phyloP scores from a whole-genome alignment of 306 rosid genomes.

The Dryas drummondii region DNA sequence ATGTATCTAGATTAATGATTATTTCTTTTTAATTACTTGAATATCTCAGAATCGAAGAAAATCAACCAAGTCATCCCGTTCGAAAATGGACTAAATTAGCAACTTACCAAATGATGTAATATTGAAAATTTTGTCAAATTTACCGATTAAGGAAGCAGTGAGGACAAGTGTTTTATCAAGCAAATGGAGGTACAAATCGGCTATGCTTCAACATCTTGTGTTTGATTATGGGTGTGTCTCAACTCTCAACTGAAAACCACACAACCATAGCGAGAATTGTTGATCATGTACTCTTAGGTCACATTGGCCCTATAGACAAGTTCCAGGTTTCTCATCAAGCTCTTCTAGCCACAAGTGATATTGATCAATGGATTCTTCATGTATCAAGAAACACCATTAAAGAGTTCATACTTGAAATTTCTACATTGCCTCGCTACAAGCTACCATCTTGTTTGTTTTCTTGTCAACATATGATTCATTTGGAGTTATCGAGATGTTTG shows the following conservation, averaged over 20 bases:
- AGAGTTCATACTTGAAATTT: conserved; percentile 53
- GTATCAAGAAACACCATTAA: conserved; percentile 40
- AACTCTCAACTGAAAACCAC: conserved; percentile 30
- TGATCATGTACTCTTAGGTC: conserved; percentile 65
- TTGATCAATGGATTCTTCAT: conserved; percentile 52
- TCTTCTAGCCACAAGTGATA: conserved; percentile 35
- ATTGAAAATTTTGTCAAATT: conserved; percentile 43
- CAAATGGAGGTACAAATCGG: conserved; percentile 65
- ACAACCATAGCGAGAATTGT: conserved; percentile 33
- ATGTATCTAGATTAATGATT: too few species aligned
- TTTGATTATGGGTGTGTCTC: conserved; percentile 38
- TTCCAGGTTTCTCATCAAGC: conserved; percentile 52
- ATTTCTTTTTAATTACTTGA: too few species aligned
- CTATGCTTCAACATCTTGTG: conserved; percentile 43
- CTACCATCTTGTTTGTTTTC: conserved; percentile 46
- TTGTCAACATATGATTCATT: conserved; percentile 46
- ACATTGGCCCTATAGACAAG: conserved; percentile 43
- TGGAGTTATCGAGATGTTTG: conserved; percentile 52
- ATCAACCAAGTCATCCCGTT: too few species aligned
- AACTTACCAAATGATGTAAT: conserved; percentile 45
- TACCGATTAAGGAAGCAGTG: conserved; percentile 54
- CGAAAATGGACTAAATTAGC: conserved; percentile 36
- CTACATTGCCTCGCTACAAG: conserved; percentile 50
- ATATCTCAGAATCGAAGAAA: too few species aligned
- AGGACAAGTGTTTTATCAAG: conserved; percentile 58